These are phyloP conservation scores for Microcyclospora tardicrescens DNA, from an alignment of 2,329 filamentous ascomycete species.

Conservation along the genomic window DNA sequence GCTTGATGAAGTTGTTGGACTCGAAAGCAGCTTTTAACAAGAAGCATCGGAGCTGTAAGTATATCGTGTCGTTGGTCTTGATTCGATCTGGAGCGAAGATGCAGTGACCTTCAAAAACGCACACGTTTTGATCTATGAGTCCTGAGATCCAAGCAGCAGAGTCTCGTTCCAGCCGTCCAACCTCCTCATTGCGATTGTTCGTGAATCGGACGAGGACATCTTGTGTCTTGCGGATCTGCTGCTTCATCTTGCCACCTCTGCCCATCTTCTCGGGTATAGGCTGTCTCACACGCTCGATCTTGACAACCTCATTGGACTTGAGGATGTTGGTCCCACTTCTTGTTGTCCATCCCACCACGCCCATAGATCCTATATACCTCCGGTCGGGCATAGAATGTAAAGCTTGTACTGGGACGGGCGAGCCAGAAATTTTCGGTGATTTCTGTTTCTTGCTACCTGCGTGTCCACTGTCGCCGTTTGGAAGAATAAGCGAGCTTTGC, in stretches of 20 bases:
- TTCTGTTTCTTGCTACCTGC: slow-evolving; percentile 1
- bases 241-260: slow-evolving; percentile 28
- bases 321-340: slow-evolving; percentile 64
- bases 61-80: slow-evolving; percentile 87
- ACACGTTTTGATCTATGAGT: slow-evolving; percentile 79
- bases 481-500: slow-evolving; percentile 1
- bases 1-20: slow-evolving; percentile 45
- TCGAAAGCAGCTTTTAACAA: slow-evolving; percentile 65
- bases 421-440: slow-evolving; percentile 3
- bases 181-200: slow-evolving; percentile 62
- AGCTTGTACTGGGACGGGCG: neutral
- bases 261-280: slow-evolving; percentile 39
- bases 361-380: slow-evolving; percentile 83
- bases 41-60: slow-evolving; percentile 70
- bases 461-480: slow-evolving; percentile 1
- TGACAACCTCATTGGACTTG: slow-evolving; percentile 69
- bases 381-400: slow-evolving; percentile 37
- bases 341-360: slow-evolving; percentile 83
- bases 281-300: slow-evolving; percentile 74
- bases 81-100: slow-evolving; percentile 79
- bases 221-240: slow-evolving; percentile 50
- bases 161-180: slow-evolving; percentile 78
- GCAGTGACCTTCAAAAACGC: slow-evolving; percentile 72
- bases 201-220: slow-evolving; percentile 91
- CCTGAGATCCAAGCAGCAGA: slow-evolving; percentile 84